Base-by-base conservation (phyloP, 2,329 filamentous ascomycete genomes). In the Penicillium sp. region DNA sequence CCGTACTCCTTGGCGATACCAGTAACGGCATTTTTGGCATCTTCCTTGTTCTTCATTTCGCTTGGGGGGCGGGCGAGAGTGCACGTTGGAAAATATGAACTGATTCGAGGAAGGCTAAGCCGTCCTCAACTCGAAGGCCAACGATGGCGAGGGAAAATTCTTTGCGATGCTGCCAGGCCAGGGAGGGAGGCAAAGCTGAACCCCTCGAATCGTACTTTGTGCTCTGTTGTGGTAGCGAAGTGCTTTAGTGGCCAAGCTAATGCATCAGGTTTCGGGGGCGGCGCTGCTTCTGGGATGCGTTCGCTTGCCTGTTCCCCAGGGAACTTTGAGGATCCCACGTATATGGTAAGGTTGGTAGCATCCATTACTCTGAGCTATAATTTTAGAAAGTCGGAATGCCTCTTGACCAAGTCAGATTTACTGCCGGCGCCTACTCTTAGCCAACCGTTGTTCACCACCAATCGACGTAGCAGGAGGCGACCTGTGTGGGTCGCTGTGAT, bases 1-100 rank as follows among this genome's bases (percentile, higher is more conserved):
- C 46, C 46, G 29, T 42, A 42, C 17, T 49, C 37, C 20, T 34
- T 42, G 12, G 46, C 46, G 30, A 49, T 49, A 13, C 13, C 36
- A 10, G 34, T 42, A 15, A 49, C 46, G 17, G 36, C 46, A 18
- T 49, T 15, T 20, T 49, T 49, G 13, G 46, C 46, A 33, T 29
- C 37, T n/a, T 49, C 21, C 34, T 34, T 49, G 46, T n/a, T 30
- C 27, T 30, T 30, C 27, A 30, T 30, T 30, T 13, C 13, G 12
- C 12, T 30, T 30, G 26, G 29, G 15, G 29, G 7, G 24, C 39
- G 29, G 39, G 39, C 9, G 20, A 15, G 13, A 42, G 39, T 15
- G 24, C 39, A 8, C 17, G 15, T 30, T 26, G 21, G 39, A 26
- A 18, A 42, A 30, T 10, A 8, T 30, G 27, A 30, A 30, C 27